phyloP scores from a whole-genome alignment of 129 eudicot species.

The Pseudognaphalium luteoalbum region DNA sequence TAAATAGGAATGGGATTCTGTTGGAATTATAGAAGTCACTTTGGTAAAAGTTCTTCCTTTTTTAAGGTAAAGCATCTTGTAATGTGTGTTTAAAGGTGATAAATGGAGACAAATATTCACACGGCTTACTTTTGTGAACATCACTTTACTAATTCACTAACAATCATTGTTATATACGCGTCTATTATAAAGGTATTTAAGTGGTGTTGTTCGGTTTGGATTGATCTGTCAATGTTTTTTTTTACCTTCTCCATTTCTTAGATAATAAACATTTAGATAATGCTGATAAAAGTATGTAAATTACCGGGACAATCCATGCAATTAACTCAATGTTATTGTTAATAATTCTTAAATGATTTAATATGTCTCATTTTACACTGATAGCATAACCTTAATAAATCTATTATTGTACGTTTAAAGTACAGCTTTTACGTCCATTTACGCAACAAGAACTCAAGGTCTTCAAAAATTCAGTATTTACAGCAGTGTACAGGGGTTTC shows the following conservation, averaged over 20 bases:
- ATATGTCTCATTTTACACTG: neutral
- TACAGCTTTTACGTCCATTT: neutral
- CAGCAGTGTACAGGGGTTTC: neutral
- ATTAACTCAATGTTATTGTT: too few species aligned
- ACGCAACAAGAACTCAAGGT: neutral
- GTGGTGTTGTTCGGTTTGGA: neutral
- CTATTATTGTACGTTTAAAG: too few species aligned
- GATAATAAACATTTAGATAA: too few species aligned
- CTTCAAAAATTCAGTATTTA: neutral
- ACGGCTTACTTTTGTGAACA: slow-evolving; percentile 16
- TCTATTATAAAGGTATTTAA: neutral
- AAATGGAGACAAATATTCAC: neutral
- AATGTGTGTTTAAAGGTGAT: slow-evolving; percentile 25
- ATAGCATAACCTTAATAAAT: too few species aligned
- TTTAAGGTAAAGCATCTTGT: slow-evolving; percentile 21
- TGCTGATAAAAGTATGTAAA: too few species aligned
- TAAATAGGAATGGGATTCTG: slow-evolving; percentile 18
- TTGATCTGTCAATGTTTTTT: neutral
- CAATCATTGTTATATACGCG: slow-evolving; percentile 13
- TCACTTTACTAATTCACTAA: neutral
- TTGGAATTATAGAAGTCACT: slow-evolving; percentile 23
- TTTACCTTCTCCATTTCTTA: too few species aligned
- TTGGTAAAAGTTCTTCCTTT: slow-evolving; percentile 17
- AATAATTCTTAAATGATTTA: too few species aligned
- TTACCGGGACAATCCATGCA: too few species aligned